Evolutionary conservation across 192 early-diverging fungal species (phyloP), one percentile per base, ranked within the genome.

Genomic region (Oehlia diaphana): DNA sequence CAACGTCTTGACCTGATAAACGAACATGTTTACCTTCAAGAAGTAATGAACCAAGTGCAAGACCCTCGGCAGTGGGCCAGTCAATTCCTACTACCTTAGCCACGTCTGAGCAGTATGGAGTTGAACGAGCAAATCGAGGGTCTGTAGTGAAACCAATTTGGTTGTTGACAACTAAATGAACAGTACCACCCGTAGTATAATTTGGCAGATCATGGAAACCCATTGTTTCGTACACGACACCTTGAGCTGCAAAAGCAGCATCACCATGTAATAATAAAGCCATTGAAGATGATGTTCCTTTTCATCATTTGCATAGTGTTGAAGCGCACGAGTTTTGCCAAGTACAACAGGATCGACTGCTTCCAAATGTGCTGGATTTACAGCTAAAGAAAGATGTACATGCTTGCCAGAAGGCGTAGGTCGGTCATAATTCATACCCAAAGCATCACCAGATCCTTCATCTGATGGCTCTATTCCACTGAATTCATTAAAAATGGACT

Each of bases 61-160:
- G 90, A 50, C 92, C 86, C 88, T 99, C 98, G 63, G 95, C 98
- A 8, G 96, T 95, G 21, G 96, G 92, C 96, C 96, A 97, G 86
- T 99, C 98, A 79, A 99, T 95, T 21, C 53, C 53, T 58, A 98
- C 93, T 6, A 95, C 93, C 87, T 99, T 99, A 66, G 98, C 96
- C 73, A 99, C 95, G 82, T 99, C 98, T 23, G 96, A 95, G 84
- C 96, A 97, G 89, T 99, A 97, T 68, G 94, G 95, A 21, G 96
- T 97, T 63, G 95, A 96, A 63, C 96, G 94, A 62, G 95, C 89
- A 83, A 96, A 96, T 47, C 95, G 91, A 63, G 98, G 98, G 83
- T 99, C 96, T 31, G 98, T 99, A 33, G 98, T 99, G 89, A 99
- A 99, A 63, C 98, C 98, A 78, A 99, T 93, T 88, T 99, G 98